These are phyloP conservation scores for Yamadazyma atmosphaerica DNA, from an alignment of 1,139 yeast species.

Conservation along the genomic window DNA sequence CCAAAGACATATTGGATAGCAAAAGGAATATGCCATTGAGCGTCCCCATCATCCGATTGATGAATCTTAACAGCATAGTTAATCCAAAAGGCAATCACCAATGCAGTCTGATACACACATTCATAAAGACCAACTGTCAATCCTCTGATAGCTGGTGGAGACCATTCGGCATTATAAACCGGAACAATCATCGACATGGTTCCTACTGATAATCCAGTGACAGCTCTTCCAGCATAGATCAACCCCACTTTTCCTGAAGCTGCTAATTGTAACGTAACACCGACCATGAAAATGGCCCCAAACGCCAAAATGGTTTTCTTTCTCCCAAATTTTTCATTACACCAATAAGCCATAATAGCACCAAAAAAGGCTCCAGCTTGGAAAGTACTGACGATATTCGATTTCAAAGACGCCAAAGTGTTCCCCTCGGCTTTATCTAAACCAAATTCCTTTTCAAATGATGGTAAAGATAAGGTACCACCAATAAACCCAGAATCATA, in stretches of 20 bases:
- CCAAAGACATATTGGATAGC: conserved; percentile 45
- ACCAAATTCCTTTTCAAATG: conserved; percentile 37
- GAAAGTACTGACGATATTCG: conserved; percentile 44
- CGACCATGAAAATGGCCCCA: conserved; percentile 34
- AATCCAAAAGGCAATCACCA: conserved; percentile 46
- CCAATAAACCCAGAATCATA: conserved; percentile 48
- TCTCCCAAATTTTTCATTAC: conserved; percentile 38
- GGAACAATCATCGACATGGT: conserved; percentile 43
- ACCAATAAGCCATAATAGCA: conserved; percentile 41
- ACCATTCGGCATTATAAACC: conserved; percentile 40
- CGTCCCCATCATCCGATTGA: conserved; percentile 21
- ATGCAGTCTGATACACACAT: conserved; percentile 47
- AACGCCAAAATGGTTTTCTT: conserved; percentile 35
- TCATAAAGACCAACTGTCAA: conserved; percentile 39
- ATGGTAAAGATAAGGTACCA: conserved; percentile 40
- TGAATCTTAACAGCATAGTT: conserved; percentile 40
- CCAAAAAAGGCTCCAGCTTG: conserved; percentile 49
- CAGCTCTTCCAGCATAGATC: conserved; percentile 42
- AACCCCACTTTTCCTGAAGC: conserved; percentile 29
- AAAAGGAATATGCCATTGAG: conserved; percentile 47
- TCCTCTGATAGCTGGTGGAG: conserved; percentile 45
- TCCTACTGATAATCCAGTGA: conserved; percentile 44
- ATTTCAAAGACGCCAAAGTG: conserved; percentile 21
- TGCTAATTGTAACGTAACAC: conserved; percentile 44
- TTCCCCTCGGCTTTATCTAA: conserved; percentile 22